phyloP scores from a whole-genome alignment of 2,329 filamentous ascomycete genomes.

The Alternaria solani region DNA sequence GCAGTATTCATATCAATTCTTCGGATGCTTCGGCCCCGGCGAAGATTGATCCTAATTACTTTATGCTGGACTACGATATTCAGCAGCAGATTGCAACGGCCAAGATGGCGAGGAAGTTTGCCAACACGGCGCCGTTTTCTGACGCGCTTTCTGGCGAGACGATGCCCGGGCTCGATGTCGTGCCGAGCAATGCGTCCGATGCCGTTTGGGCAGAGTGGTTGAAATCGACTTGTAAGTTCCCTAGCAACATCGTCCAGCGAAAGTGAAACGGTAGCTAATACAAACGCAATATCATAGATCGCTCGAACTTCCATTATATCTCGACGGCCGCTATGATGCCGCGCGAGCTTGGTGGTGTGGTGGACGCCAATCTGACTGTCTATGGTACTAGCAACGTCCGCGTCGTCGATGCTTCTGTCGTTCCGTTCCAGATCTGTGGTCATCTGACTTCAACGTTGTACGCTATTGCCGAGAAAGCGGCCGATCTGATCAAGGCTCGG shows the following conservation, averaged over 20 bases:
- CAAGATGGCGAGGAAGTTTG: background rate
- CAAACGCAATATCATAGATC: background rate
- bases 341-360: background rate
- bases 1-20: constrained; percentile 6
- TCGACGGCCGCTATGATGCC: constrained; percentile 2
- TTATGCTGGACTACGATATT: constrained; percentile 5
- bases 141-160: background rate
- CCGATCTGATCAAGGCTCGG: constrained; percentile 2
- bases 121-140: constrained; percentile 2
- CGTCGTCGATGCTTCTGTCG: constrained; percentile 2
- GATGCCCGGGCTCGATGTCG: background rate
- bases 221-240: constrained; percentile 3
- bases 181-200: constrained; percentile 1
- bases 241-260: background rate
- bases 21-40: background rate
- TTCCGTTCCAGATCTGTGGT: constrained; percentile 2
- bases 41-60: constrained; percentile 1
- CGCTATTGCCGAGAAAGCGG: constrained; percentile 3
- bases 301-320: constrained; percentile 2
- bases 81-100: background rate
- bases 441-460: constrained; percentile 3
- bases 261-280: background rate
- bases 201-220: background rate
- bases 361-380: constrained; percentile 1
- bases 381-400: constrained; percentile 4